Base-by-base conservation (phyloP, 176 grass and related monocot genomes). In the Aegilops tauschii region DNA sequence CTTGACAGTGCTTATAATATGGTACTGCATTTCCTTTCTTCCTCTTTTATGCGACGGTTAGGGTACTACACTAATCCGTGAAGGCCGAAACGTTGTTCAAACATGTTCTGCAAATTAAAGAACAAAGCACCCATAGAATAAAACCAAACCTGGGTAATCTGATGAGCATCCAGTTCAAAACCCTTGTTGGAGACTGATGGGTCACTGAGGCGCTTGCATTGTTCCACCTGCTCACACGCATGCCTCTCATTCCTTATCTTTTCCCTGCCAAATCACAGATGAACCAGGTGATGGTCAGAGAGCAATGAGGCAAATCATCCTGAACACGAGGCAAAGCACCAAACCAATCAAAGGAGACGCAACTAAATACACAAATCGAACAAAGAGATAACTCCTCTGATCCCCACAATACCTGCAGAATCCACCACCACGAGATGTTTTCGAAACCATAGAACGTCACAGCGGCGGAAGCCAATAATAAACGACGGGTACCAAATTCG, bases 201-300 rank as follows among this genome's bases (percentile, higher is more conserved):
- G 32, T 93, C 88, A 37, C 84, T 83, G 62, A 98, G 86, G 49
- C 78, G 80, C 52, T 44, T 82, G 58, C 88, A 95, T 27, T 84
- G 76, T 50, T 94, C 93, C 88, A 98, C 73, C 58, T 67, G 82
- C 75, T 93, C 81, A 9, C 91, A 91, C 30, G 89, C 86, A 68
- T 95, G 39, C 78, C 72, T 95, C 59, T 95, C 87, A 62, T 88
- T 86, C 27, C 82, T 86, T 54, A 94, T 81, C 21, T 39, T 88
- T 63, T 84, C 84, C 80, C 32, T 95, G 82, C 40, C 77, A 78
- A 89, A 87, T 77, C 28, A 65, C 36, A 76, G 81, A 82, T 37
- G 77, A 84, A 87, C 58, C 44, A 70, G 50, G 30, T 76, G 69
- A 40, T 21, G 13, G 81, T 36, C 35, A 36, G 35, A 36, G 35